Evolutionary conservation across 345 rosid genomes (phyloP).

Genomic region (Cardamine resedifolia): DNA sequence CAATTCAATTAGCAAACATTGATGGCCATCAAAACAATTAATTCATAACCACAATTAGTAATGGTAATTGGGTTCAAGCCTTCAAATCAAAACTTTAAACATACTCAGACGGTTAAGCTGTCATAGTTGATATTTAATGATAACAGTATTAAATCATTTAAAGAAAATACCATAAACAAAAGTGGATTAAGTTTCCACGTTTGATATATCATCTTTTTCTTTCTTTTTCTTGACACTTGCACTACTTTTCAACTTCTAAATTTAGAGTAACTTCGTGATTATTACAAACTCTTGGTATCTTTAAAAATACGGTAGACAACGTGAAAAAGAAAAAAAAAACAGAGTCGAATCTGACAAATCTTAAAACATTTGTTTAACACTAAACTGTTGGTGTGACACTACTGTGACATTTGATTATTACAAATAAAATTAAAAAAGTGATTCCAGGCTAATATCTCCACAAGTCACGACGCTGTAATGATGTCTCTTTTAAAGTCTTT

Average conservation of each 20-base stretch:
- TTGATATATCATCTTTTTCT: neutral
- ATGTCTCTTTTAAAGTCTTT: constrained; percentile 31
- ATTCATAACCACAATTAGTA: neutral
- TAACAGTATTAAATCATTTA: neutral
- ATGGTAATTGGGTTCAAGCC: neutral
- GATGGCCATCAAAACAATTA: neutral
- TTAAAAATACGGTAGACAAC: constrained; percentile 18
- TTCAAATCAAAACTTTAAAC: constrained; percentile 15
- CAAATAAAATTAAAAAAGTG: constrained; percentile 14
- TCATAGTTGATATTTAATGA: constrained; percentile 11
- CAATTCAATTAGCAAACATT: neutral
- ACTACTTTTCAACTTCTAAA: constrained; percentile 18
- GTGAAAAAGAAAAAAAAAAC: neutral
- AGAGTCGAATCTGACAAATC: constrained; percentile 27
- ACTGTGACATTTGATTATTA: constrained; percentile 10
- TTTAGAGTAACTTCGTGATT: neutral
- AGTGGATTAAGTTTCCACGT: constrained; percentile 9
- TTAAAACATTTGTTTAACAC: neutral
- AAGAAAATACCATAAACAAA: neutral
- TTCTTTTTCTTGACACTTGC: no score
- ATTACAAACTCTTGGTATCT: constrained; percentile 16
- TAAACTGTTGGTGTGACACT: constrained; percentile 8
- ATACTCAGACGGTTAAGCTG: neutral
- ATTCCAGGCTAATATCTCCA: constrained; percentile 24
- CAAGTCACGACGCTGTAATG: constrained; percentile 35